Evolutionary conservation across 2,329 filamentous ascomycete genomes (phyloP).

Genomic region (Laburnicola sp.): DNA sequence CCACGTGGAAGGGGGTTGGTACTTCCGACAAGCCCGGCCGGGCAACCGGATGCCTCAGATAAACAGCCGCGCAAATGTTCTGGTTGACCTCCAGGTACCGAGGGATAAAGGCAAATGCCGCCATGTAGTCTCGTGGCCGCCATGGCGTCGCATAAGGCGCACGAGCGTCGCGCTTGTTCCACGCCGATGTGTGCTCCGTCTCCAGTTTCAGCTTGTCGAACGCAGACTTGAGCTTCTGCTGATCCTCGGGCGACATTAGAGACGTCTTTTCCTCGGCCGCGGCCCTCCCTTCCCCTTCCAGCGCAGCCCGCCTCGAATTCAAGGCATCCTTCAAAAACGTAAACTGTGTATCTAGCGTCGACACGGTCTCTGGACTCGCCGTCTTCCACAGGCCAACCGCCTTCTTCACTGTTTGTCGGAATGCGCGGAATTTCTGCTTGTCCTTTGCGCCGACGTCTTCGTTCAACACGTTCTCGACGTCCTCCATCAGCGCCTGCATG

Average conservation of each 20-base stretch:
- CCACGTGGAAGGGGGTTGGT: conserved; percentile 75
- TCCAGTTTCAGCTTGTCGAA: conserved; percentile 69
- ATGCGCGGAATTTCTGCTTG: conserved; percentile 75
- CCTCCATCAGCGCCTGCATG: conserved; percentile 42
- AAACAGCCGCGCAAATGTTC: conserved; percentile 93
- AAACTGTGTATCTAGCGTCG: conserved; percentile 49
- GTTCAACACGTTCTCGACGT: conserved; percentile 64
- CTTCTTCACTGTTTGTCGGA: conserved; percentile 66
- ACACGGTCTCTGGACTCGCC: conserved; percentile 52
- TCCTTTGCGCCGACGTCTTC: conserved; percentile 66
- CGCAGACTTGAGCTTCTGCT: conserved; percentile 57
- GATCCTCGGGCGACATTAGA: conserved; percentile 56
- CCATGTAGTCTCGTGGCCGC: conserved; percentile 83
- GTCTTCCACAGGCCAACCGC: conserved; percentile 60
- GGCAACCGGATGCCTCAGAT: conserved; percentile 90
- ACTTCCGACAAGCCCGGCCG: conserved; percentile 72
- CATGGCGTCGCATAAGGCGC: conserved; percentile 89
- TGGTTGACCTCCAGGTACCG: conserved; percentile 97
- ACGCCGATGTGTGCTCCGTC: conserved; percentile 70
- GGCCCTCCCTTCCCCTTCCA: conserved; percentile 3
- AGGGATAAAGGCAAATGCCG: conserved; percentile 91
- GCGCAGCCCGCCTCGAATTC: conserved; percentile 14
- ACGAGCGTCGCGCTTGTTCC: conserved; percentile 43
- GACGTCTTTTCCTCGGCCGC: conserved; percentile 16
- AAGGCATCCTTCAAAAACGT: conserved; percentile 47